Conservation (phyloP, 2,329 filamentous ascomycete species). For the Colletotrichum sp. region DNA sequence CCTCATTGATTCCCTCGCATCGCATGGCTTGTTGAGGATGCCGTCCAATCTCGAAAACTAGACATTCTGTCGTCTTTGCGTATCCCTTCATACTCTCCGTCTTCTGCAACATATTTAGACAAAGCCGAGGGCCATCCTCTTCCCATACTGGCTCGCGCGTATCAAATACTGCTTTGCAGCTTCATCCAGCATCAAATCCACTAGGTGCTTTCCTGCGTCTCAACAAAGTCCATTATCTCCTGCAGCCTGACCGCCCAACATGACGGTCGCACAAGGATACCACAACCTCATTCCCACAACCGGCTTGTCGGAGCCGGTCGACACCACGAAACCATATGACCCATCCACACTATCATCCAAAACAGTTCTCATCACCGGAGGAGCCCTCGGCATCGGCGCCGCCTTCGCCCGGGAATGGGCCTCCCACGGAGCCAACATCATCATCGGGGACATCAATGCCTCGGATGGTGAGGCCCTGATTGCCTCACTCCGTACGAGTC, state of each 20-base stretch:
- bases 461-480: conserved; percentile 59
- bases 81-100: not conserved
- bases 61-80: not conserved
- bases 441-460: conserved; percentile 68
- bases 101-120: not conserved
- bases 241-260: not conserved
- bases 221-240: not conserved
- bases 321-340: conserved; percentile 49
- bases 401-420: conserved; percentile 61
- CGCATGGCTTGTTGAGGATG: not conserved
- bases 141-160: not conserved
- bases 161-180: not conserved
- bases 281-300: conserved; percentile 16
- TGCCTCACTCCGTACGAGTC: conserved; percentile 49
- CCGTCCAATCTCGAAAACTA: not conserved
- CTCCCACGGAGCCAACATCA: conserved; percentile 60
- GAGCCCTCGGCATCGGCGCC: conserved; percentile 65
- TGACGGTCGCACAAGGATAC: conserved; percentile 9
- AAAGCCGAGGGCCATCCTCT: not conserved
- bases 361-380: conserved; percentile 68
- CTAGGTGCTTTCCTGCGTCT: not conserved
- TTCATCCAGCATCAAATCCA: not conserved
- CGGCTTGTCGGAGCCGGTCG: conserved; percentile 47
- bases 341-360: conserved; percentile 53
- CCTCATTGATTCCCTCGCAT: not conserved